Evolutionary conservation across 1,284 basidiomycete species (phyloP).

Genomic region (Prillingera fragicola): DNA sequence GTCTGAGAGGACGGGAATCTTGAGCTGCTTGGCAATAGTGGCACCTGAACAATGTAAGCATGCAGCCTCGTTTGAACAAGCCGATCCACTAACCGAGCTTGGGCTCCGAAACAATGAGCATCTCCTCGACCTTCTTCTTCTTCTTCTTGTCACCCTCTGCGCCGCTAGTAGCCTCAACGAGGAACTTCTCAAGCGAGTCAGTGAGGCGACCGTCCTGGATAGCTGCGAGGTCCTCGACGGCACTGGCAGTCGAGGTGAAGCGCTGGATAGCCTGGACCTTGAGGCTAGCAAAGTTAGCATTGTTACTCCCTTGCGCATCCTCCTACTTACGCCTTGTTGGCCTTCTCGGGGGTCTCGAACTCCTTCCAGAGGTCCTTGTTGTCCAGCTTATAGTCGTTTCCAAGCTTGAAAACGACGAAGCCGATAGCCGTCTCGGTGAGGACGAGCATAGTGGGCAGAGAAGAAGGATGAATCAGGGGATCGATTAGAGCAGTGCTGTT

Average conservation of each 20-base stretch:
- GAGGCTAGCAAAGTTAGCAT: slow-evolving; percentile 54
- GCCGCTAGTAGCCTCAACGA: slow-evolving; percentile 75
- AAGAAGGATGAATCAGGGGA: too few species aligned
- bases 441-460: slow-evolving; percentile 46
- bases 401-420: slow-evolving; percentile 96
- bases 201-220: slow-evolving; percentile 88
- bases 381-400: slow-evolving; percentile 80
- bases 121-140: slow-evolving; percentile 77
- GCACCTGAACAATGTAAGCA: slow-evolving; percentile 53
- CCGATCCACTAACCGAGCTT: slow-evolving; percentile 66
- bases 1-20: slow-evolving; percentile 75
- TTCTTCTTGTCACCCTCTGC: slow-evolving; percentile 45
- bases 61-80: background rate
- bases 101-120: slow-evolving; percentile 80
- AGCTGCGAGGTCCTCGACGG: slow-evolving; percentile 97
- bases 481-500: too few species aligned
- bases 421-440: slow-evolving; percentile 53
- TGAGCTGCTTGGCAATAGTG: slow-evolving; percentile 88
- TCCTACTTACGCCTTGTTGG: slow-evolving; percentile 75
- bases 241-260: slow-evolving; percentile 90
- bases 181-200: slow-evolving; percentile 88
- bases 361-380: slow-evolving; percentile 83
- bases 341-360: slow-evolving; percentile 84
- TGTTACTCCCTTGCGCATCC: too few species aligned
- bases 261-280: slow-evolving; percentile 94